A percentile compares a stretch with the other conserved stretches of the same genome.
Conservation (phyloP, 192 early-diverging fungal species). For the Podila epigama region DNA sequence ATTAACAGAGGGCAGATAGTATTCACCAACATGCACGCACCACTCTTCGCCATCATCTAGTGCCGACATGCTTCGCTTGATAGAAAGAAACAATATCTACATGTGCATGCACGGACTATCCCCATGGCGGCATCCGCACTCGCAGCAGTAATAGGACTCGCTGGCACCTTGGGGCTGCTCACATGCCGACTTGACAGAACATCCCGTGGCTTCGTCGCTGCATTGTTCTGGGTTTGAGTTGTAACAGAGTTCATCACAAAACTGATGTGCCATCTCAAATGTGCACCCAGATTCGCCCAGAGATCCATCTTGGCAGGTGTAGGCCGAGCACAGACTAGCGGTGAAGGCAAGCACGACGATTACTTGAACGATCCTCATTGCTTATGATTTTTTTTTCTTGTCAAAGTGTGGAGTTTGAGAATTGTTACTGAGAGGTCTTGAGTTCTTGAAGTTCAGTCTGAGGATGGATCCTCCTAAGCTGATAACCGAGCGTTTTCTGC, state of each 20-base stretch:
- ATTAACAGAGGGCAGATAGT: too few species aligned
- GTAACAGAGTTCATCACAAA: neutral
- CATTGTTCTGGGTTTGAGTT: neutral
- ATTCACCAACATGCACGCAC: too few species aligned
- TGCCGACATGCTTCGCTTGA: neutral
- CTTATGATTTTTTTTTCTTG: neutral
- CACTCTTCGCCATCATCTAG: too few species aligned
- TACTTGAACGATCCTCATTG: slow-evolving; percentile 9
- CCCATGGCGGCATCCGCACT: slow-evolving; percentile 10
- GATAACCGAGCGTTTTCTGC: too few species aligned
- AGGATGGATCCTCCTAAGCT: too few species aligned
- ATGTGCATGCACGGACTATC: slow-evolving; percentile 1
- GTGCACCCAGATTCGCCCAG: neutral
- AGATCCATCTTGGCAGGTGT: slow-evolving; percentile 6
- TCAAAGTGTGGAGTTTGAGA: neutral
- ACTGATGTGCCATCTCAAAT: neutral
- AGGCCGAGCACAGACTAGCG: slow-evolving; percentile 1
- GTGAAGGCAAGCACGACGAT: slow-evolving; percentile 1
- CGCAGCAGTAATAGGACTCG: neutral
- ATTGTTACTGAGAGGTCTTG: too few species aligned
- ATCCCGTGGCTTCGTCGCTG: neutral
- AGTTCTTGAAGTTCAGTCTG: too few species aligned
- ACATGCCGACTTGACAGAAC: slow-evolving; percentile 7
- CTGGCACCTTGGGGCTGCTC: neutral
- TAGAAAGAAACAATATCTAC: neutral